Base-by-base conservation (phyloP, 495 filamentous ascomycete species). In the Aspergillus funiculosus region DNA sequence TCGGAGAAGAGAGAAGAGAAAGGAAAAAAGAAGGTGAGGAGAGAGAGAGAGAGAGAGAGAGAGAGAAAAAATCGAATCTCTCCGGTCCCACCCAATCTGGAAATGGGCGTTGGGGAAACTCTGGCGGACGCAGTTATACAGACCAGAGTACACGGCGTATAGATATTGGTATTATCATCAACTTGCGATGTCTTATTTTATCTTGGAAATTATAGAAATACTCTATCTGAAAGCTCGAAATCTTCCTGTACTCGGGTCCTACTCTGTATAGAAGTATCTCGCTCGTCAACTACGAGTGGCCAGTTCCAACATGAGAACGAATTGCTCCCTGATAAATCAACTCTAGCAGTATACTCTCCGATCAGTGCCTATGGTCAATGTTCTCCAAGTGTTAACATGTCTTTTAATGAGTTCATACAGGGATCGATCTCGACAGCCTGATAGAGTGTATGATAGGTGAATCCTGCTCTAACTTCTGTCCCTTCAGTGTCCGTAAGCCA, bases 321-420 rank as follows among this genome's bases (percentile, higher is more conserved):
- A n/a, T n/a, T n/a, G n/a, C n/a, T n/a, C n/a, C n/a, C n/a, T n/a
- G n/a, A n/a, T n/a, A n/a, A n/a, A n/a, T n/a, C n/a, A n/a, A n/a
- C n/a, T n/a, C n/a, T n/a, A n/a, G n/a, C n/a, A n/a, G n/a, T 19
- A 39, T 32, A 40, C 25, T 46, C 44, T 47, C 36, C 44, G 35
- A 39, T 40, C 35, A 47, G 44, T 35, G 24, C n/a, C n/a, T n/a
- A n/a, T n/a, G n/a, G n/a, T n/a, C n/a, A n/a, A n/a, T n/a, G n/a
- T n/a, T n/a, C n/a, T n/a, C n/a, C n/a, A n/a, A n/a, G n/a, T n/a
- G n/a, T n/a, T n/a, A n/a, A n/a, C n/a, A n/a, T 24, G 4, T 35
- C 27, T 24, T 43, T 35, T 20, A n/a, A n/a, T n/a, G n/a, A n/a
- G n/a, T 38, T 38, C 35, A 38, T 17, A 22, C 17, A 38, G n/a